Evolutionary conservation across 1,284 basidiomycete genomes (phyloP), one percentile per base, ranked within the genome.

Genomic region (Malassezia equina): DNA sequence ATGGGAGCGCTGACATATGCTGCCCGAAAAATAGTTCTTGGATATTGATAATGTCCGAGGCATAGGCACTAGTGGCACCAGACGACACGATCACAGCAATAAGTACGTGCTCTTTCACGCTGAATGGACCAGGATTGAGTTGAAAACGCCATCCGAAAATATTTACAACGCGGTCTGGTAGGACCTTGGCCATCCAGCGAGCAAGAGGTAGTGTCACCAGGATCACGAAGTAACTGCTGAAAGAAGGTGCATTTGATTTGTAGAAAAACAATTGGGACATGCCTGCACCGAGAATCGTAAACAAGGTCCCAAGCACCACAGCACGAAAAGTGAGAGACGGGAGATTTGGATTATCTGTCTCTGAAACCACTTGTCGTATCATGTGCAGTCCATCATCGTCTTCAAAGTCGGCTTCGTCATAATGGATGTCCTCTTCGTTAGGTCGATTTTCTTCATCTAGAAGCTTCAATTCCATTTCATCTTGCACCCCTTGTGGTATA

Each of bases 161-260:
- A 6, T 72, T 69, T 13, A 77, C 50, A 8, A 75, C 60, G 5
- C 73, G 34, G 25, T 65, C 62, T 2, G 71, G 69, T 9, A 71
- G 41, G 0, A 58, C 55, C 24, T 75, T 67, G 1, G 76, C 75
- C 1, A 77, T 62, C 59, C 67, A 75, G 36, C 71, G 72, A 0
- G 78, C 79, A 4, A 80, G 64, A 0, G 78, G 79, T 27, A 78
- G 76, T 15, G 72, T 69, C 39, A 77, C 62, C 19, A 81, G 72
- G 46, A 81, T 78, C 59, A 81, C 78, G 67, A 81, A 80, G 72
- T 80, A 81, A 21, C 71, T 72, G 31, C 78, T 79, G 67, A 81
- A 80, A 1, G 71, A 72, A 0, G 80, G 79, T 27, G 59, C 48
- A 31, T 63, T 64, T 15, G 61, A 71, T 54, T 70, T 70, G 64